Evolutionary conservation across 1,139 yeast species (phyloP), one percentile per base, ranked within the genome.

Genomic region (Yamadazyma sp.): DNA sequence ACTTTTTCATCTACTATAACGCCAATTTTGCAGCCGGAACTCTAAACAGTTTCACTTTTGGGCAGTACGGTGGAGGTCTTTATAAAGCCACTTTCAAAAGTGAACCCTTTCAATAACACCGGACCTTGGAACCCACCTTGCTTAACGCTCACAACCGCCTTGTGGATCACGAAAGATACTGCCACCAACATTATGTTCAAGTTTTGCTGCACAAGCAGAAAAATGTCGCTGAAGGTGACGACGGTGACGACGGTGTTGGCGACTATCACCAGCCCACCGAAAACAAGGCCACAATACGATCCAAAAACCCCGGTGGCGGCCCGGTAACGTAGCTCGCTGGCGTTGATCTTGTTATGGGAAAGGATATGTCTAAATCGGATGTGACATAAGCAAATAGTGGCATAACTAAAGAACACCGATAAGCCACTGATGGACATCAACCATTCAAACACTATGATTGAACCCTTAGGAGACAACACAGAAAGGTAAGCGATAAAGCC

Each of bases 371-470:
- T 11, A 12, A 26, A 62, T 37, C 62, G 42, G 22, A 61, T 33
- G 38, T 61, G 66, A 37, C 59, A 53, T n/a, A 56, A 40, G 39
- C 61, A 55, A 22, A 61, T 60, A n/a, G 61, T 49, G 30, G 55
- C 46, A 68, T 70, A 66, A 31, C 64, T 60, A 44, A 64, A 59
- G 38, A 66, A 58, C 34, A 61, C 64, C 17, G 66, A 58, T 39
- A 64, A 52, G 14, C 69, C 70, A 35, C 64, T 62, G 41, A 66
- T 57, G 32, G 69, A 57, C 49, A 64, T 56, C 40, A 66, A 55
- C 70, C 70, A 66, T 46, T 57, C 58, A 56, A 66, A 64, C 34
- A 40, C 31, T 1, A 43, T 17, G 20, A 36, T 31, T 1, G 40
- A 29, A 2, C 44, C 46, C 39, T 25, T 17, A 2, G 39, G 39